Percentiles rank a stretch among this genome's conserved stretches.
Conservation (phyloP, 2,329 filamentous ascomycete species). For the Colletotrichum sp. region DNA sequence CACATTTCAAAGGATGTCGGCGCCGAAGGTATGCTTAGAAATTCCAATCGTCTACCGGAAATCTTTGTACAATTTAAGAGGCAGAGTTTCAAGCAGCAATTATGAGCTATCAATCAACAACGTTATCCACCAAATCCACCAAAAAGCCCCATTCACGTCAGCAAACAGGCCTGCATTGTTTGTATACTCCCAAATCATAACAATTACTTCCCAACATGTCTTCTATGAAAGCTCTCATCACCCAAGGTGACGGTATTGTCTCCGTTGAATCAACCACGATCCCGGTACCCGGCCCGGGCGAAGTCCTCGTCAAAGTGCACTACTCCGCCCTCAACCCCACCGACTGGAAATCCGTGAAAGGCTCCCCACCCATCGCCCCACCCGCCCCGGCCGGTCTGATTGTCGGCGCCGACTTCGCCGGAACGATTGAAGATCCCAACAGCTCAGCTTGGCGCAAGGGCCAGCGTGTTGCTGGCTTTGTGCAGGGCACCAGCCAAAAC, state of each 20-base stretch:
- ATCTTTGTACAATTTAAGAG: background rate
- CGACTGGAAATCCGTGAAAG: conserved; percentile 31
- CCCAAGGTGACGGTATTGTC: conserved; percentile 27
- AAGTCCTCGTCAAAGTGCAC: conserved; percentile 35
- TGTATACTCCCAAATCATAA: background rate
- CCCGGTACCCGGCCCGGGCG: conserved; percentile 30
- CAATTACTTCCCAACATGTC: background rate
- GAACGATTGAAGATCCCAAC: conserved; percentile 31
- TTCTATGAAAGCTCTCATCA: conserved; percentile 34
- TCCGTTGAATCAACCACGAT: conserved; percentile 28
- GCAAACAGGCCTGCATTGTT: background rate
- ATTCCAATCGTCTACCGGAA: background rate
- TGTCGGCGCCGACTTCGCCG: conserved; percentile 37
- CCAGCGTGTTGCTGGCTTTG: conserved; percentile 37
- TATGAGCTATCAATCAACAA: background rate
- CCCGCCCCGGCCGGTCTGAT: conserved; percentile 26
- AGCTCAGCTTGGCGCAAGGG: conserved; percentile 32
- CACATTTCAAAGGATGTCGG: background rate
- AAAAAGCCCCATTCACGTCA: background rate
- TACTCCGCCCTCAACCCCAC: conserved; percentile 38
- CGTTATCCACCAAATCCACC: background rate
- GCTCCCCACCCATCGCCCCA: background rate
- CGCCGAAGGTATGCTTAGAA: background rate
- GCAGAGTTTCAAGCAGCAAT: background rate
- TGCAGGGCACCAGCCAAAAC: conserved; percentile 27